Evolutionary conservation across 2,329 filamentous ascomycete genomes (phyloP).

Genomic region (Rhexocercosporidium sp.): DNA sequence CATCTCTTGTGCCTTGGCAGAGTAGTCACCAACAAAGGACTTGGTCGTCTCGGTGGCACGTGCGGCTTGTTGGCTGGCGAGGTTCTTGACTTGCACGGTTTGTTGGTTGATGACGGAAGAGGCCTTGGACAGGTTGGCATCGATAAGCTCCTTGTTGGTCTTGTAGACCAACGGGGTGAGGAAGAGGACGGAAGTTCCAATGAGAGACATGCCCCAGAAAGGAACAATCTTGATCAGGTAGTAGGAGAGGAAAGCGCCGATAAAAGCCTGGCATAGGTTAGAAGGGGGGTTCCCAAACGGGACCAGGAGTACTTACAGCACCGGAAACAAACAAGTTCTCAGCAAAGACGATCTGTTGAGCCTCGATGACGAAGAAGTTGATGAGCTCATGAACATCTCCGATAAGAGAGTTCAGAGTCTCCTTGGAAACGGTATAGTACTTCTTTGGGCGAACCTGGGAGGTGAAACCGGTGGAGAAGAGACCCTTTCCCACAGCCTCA

Average conservation of each 20-base stretch:
- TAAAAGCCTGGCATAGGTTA: slow-evolving; percentile 54
- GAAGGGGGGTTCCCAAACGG: slow-evolving; percentile 1
- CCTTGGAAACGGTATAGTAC: slow-evolving; percentile 70
- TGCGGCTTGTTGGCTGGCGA: slow-evolving; percentile 68
- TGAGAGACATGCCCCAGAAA: slow-evolving; percentile 70
- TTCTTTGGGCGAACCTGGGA: slow-evolving; percentile 69
- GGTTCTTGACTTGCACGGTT: slow-evolving; percentile 64
- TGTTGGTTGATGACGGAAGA: slow-evolving; percentile 64
- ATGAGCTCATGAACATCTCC: slow-evolving; percentile 70
- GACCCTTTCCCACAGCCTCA: slow-evolving; percentile 64
- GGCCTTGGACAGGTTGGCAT: slow-evolving; percentile 63
- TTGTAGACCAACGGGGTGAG: slow-evolving; percentile 67
- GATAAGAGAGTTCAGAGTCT: slow-evolving; percentile 64
- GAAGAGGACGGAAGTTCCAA: slow-evolving; percentile 64
- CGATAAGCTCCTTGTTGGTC: slow-evolving; percentile 72
- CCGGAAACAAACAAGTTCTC: slow-evolving; percentile 68
- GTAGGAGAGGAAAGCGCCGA: slow-evolving; percentile 68
- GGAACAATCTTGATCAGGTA: slow-evolving; percentile 72
- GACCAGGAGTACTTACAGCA: slow-evolving; percentile 54
- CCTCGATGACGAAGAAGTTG: slow-evolving; percentile 76
- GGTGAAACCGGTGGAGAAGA: slow-evolving; percentile 65
- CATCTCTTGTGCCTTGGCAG: slow-evolving; percentile 69
- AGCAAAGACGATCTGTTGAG: slow-evolving; percentile 69
- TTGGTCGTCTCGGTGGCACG: slow-evolving; percentile 68
- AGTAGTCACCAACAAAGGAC: slow-evolving; percentile 72